Evolutionary conservation across 1,284 basidiomycete species (phyloP).

Genomic region (Leucoagaricus sp.): DNA sequence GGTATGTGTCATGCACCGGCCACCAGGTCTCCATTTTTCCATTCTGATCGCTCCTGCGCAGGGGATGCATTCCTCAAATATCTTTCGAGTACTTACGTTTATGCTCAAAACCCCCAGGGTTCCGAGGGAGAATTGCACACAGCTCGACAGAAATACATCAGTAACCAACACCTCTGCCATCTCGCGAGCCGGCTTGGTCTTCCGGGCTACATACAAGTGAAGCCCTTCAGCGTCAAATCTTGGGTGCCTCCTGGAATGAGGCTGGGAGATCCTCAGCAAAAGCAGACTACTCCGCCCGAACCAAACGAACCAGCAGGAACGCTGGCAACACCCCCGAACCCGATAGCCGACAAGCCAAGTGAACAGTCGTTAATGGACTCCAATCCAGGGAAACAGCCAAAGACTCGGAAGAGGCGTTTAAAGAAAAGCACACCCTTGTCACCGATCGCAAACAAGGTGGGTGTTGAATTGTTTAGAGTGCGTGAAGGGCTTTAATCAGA

Average conservation of each 20-base stretch:
- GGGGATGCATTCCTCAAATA: constrained; percentile 84
- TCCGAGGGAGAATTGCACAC: constrained; percentile 67
- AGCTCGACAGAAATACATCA: constrained; percentile 67
- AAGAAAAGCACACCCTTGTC: constrained; percentile 51
- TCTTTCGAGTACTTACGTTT: constrained; percentile 71
- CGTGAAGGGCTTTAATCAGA: constrained; percentile 14
- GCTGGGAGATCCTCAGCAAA: constrained; percentile 1
- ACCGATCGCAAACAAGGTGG: constrained; percentile 77
- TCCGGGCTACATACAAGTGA: constrained; percentile 70
- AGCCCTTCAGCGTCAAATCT: constrained; percentile 66
- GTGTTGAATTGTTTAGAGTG: neutral
- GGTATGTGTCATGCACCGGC: constrained; percentile 45
- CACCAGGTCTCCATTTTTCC: neutral
- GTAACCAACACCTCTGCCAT: constrained; percentile 64
- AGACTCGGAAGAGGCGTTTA: constrained; percentile 29
- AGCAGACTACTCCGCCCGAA: neutral
- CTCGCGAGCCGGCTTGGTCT: constrained; percentile 58
- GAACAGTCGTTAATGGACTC: too few relatives aligned
- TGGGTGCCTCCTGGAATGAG: constrained; percentile 20
- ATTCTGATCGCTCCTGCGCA: constrained; percentile 33
- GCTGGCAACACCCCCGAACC: neutral
- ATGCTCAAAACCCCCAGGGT: constrained; percentile 61
- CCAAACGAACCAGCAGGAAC: neutral
- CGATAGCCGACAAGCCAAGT: neutral
- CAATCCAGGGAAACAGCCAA: constrained; percentile 9